Conservation (phyloP, 192 early-diverging fungal species). For the Podila clonocystis region DNA sequence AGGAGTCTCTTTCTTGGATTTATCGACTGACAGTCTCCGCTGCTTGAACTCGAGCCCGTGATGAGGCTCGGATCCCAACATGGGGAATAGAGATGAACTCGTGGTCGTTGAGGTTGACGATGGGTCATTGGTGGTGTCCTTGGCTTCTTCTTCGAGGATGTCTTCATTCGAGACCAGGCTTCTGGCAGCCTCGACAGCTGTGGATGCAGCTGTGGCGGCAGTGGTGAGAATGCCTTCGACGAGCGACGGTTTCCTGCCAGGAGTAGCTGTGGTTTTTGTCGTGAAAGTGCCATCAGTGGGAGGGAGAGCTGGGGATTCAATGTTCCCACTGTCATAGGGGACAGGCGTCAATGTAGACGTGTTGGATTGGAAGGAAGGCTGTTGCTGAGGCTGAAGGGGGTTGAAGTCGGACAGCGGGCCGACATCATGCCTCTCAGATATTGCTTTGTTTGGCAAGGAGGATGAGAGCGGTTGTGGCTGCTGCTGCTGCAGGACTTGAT, state of each 20-base stretch:
- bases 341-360: neutral
- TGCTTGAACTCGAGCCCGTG: conserved; percentile 31
- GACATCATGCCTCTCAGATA: neutral
- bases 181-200: conserved; percentile 12
- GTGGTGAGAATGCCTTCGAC: conserved; percentile 11
- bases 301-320: neutral
- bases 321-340: too few relatives aligned
- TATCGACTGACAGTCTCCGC: neutral
- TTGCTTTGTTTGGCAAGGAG: neutral
- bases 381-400: neutral
- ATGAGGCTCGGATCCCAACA: neutral
- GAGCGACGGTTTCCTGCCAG: conserved; percentile 11
- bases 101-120: neutral
- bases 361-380: neutral
- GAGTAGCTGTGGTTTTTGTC: neutral
- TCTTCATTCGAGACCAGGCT: conserved; percentile 5
- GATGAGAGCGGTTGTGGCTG: neutral
- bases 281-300: neutral
- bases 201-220: conserved; percentile 9
- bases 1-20: neutral
- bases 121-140: neutral
- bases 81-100: neutral
- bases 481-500: neutral
- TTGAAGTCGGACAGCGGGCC: neutral
- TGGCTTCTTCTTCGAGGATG: neutral